These are phyloP conservation scores for Teratosphaeria zuluensis DNA, from an alignment of 2,329 filamentous ascomycete species.

Conservation along the genomic window DNA sequence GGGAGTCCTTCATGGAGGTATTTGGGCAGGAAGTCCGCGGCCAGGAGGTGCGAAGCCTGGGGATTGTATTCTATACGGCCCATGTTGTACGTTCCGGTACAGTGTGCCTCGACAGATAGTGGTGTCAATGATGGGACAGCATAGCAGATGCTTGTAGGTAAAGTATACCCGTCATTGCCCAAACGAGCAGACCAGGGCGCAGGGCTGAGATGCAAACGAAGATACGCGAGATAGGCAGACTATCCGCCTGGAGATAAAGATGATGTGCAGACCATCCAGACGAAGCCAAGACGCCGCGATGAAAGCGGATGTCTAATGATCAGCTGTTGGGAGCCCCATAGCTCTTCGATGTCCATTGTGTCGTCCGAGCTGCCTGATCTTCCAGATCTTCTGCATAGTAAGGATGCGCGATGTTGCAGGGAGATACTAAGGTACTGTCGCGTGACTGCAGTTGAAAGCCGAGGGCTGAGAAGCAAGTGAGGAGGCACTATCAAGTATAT, in stretches of 20 bases:
- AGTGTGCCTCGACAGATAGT: neutral
- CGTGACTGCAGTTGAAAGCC: too few relatives aligned
- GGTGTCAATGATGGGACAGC: neutral
- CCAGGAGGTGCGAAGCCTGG: constrained; percentile 1
- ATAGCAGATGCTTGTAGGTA: neutral
- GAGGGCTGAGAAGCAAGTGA: too few relatives aligned
- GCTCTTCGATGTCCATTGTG: neutral
- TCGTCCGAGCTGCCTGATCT: too few relatives aligned
- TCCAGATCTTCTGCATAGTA: too few relatives aligned
- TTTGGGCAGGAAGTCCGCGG: constrained; percentile 2
- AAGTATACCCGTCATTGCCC: neutral
- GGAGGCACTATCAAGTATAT: too few relatives aligned
- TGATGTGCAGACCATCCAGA: neutral
- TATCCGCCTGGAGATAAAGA: neutral
- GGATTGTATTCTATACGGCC: neutral
- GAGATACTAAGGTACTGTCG: too few relatives aligned
- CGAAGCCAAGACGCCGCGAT: too few relatives aligned
- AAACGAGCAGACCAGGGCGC: neutral
- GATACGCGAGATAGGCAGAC: neutral
- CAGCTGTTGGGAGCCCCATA: too few relatives aligned
- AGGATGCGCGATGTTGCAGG: too few relatives aligned
- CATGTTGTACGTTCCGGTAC: neutral
- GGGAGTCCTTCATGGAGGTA: constrained; percentile 4
- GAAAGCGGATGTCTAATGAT: too few relatives aligned
- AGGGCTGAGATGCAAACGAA: neutral